Conservation (phyloP, 2,329 filamentous ascomycete genomes). For the Akanthomyces uredinophilus region DNA sequence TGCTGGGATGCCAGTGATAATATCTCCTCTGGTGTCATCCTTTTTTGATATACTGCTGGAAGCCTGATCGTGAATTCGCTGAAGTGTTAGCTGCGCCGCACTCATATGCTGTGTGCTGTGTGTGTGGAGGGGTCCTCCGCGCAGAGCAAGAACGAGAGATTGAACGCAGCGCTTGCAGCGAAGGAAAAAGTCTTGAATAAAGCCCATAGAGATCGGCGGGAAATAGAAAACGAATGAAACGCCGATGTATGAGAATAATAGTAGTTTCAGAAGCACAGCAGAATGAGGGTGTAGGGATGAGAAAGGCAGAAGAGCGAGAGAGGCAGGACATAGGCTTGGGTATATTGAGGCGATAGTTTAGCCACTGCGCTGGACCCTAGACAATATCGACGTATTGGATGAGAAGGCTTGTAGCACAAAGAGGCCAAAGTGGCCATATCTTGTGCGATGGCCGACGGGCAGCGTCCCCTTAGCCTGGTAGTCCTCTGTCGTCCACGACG, state of each 20-base stretch:
- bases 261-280: background rate
- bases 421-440: constrained; percentile 12
- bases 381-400: constrained; percentile 4
- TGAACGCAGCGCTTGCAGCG: constrained; percentile 8
- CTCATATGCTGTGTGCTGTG: constrained; percentile 26
- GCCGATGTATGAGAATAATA: background rate
- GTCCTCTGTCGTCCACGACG: background rate
- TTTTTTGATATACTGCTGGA: constrained; percentile 45
- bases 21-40: constrained; percentile 42
- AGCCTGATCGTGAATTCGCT: constrained; percentile 59
- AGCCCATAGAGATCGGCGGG: background rate
- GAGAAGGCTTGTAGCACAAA: constrained; percentile 8
- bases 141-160: background rate
- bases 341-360: background rate
- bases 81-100: constrained; percentile 58
- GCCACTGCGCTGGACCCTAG: background rate
- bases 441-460: constrained; percentile 8
- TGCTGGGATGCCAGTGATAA: constrained; percentile 39
- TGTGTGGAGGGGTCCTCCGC: background rate
- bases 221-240: background rate
- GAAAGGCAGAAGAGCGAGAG: background rate
- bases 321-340: background rate
- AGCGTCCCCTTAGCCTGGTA: background rate
- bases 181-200: background rate
- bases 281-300: background rate